These are phyloP conservation scores for Crithidia mellificae DNA, from an alignment of 208 protist genomes.

Conservation along the genomic window DNA sequence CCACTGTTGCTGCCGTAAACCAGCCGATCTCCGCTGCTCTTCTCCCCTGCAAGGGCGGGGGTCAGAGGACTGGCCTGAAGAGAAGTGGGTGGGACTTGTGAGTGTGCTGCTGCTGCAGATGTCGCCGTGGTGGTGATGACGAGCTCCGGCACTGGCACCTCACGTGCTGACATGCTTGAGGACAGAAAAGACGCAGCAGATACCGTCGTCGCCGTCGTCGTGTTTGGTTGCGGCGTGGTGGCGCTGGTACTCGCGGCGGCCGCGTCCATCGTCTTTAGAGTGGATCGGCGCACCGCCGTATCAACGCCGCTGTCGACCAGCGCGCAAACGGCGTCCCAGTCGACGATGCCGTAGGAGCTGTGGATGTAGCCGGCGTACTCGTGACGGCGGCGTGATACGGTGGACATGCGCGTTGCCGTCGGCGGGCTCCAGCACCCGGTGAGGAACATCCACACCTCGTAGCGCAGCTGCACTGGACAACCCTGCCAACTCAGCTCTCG, in stretches of 20 bases:
- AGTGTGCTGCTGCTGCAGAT: too few species aligned
- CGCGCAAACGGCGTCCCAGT: constrained; percentile 61
- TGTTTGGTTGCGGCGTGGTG: too few species aligned
- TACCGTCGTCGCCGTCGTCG: background rate
- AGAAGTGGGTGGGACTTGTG: background rate
- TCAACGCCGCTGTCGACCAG: constrained; percentile 38
- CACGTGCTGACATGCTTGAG: background rate
- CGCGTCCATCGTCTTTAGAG: constrained; percentile 23
- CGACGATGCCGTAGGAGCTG: constrained; percentile 48
- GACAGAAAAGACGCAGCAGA: background rate
- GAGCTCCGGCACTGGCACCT: constrained; percentile 4
- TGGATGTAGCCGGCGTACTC: constrained; percentile 64
- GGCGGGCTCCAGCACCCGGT: constrained; percentile 57
- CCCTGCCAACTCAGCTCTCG: constrained; percentile 57
- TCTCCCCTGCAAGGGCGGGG: background rate
- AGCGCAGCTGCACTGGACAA: constrained; percentile 53
- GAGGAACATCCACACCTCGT: constrained; percentile 65
- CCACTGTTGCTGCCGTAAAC: background rate
- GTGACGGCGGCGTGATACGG: constrained; percentile 48
- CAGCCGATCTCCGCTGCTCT: background rate
- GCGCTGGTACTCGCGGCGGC: too few species aligned
- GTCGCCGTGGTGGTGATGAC: background rate
- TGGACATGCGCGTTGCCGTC: constrained; percentile 32
- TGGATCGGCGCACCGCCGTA: constrained; percentile 32
- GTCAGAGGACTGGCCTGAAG: constrained; percentile 2